Evolutionary conservation across 2,329 filamentous ascomycete genomes (phyloP).

Genomic region (Alternaria brassicicola): DNA sequence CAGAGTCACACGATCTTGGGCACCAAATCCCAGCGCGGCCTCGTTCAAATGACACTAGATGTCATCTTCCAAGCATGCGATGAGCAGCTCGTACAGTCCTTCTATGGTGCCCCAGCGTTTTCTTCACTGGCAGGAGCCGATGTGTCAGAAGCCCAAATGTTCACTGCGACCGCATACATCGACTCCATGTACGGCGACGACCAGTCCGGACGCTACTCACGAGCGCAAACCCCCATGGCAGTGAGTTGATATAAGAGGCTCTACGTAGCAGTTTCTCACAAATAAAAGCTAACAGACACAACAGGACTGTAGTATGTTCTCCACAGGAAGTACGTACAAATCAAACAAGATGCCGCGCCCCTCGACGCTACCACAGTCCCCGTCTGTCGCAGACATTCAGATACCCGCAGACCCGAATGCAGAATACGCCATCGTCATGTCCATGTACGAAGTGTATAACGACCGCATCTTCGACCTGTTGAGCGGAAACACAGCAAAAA

Average conservation of each 20-base stretch:
- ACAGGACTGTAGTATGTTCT: constrained; percentile 63
- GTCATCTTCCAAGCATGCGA: constrained; percentile 84
- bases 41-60: constrained; percentile 91
- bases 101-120: constrained; percentile 65
- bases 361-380: constrained; percentile 73
- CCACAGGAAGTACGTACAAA: constrained; percentile 61
- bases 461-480: constrained; percentile 96
- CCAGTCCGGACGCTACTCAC: constrained; percentile 58
- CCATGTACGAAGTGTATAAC: constrained; percentile 99
- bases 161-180: constrained; percentile 75
- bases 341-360: constrained; percentile 68
- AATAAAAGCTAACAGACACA: constrained; percentile 34
- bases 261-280: constrained; percentile 25
- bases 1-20: constrained; percentile 96
- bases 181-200: constrained; percentile 77
- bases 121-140: constrained; percentile 78
- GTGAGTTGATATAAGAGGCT: constrained; percentile 44
- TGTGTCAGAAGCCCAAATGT: constrained; percentile 78
- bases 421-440: constrained; percentile 87
- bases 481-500: constrained; percentile 64
- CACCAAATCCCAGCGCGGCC: constrained; percentile 80
- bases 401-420: constrained; percentile 70
- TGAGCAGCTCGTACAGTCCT: constrained; percentile 69
- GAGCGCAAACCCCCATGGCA: constrained; percentile 56
- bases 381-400: constrained; percentile 73